Conservation (phyloP, 2,329 filamentous ascomycete species). For the Acephala macrosclerotiorum region DNA sequence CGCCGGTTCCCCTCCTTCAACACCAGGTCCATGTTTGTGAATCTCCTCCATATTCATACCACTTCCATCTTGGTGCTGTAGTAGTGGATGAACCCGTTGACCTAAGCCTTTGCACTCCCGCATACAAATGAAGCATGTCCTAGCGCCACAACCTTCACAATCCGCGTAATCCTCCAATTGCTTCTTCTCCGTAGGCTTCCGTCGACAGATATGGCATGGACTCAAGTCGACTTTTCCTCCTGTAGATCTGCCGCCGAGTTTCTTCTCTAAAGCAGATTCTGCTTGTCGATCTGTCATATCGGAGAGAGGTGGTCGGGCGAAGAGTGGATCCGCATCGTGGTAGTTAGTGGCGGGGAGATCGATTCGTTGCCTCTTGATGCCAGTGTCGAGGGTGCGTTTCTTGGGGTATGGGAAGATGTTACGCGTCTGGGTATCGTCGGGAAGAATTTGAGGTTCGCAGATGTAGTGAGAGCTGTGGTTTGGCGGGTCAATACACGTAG, state of each 20-base stretch:
- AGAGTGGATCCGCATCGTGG: not conserved
- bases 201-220: conserved; percentile 73
- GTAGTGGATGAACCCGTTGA: not conserved
- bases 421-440: not conserved
- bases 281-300: not conserved
- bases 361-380: conserved; percentile 27
- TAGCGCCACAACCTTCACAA: conserved; percentile 66
- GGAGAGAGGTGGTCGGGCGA: not conserved
- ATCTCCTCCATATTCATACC: not conserved
- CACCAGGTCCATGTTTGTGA: conserved; percentile 7
- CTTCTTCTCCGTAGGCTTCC: conserved; percentile 68
- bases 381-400: not conserved
- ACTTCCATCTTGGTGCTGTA: not conserved
- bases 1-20: too few relatives aligned
- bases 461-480: not conserved
- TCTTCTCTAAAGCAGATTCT: not conserved
- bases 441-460: not conserved
- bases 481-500: not conserved
- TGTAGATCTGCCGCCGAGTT: not conserved
- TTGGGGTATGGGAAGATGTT: conserved; percentile 5
- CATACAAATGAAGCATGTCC: conserved; percentile 75
- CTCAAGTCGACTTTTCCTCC: conserved; percentile 45
- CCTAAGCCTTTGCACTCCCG: conserved; percentile 57
- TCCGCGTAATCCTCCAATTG: conserved; percentile 72
- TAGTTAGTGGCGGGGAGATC: not conserved